These are phyloP conservation scores for Fusarium sp. DNA, from an alignment of 2,329 filamentous ascomycete species.

Conservation along the genomic window DNA sequence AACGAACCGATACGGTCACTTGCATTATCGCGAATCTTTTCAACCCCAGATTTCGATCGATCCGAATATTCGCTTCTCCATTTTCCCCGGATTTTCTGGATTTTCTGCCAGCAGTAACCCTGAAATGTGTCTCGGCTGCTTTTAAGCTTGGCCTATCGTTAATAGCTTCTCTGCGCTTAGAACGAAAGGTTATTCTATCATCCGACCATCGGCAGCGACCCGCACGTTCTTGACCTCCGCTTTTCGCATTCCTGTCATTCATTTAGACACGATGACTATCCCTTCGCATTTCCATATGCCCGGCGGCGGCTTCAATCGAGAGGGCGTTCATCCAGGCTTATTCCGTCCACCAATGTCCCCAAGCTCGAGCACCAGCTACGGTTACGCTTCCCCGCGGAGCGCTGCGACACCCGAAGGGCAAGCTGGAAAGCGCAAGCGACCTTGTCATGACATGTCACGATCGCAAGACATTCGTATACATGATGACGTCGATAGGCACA, in stretches of 20 bases:
- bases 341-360: slow-evolving; percentile 60
- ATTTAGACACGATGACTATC: slow-evolving; percentile 43
- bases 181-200: slow-evolving; percentile 14
- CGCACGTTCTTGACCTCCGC: slow-evolving; percentile 2
- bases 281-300: slow-evolving; percentile 52
- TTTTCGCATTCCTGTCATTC: slow-evolving; percentile 12
- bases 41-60: slow-evolving; percentile 12
- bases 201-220: slow-evolving; percentile 6
- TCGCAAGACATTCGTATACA: slow-evolving; percentile 40
- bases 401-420: slow-evolving; percentile 39
- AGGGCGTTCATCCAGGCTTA: slow-evolving; percentile 58
- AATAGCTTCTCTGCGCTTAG: slow-evolving; percentile 22
- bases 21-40: not conserved
- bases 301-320: slow-evolving; percentile 49
- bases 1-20: not conserved
- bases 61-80: slow-evolving; percentile 11
- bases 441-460: slow-evolving; percentile 47
- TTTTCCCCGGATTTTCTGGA: slow-evolving; percentile 38
- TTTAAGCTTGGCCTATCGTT: slow-evolving; percentile 33
- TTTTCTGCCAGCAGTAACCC: slow-evolving; percentile 22
- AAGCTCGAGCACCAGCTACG: slow-evolving; percentile 54
- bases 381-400: slow-evolving; percentile 44
- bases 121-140: slow-evolving; percentile 46
- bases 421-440: slow-evolving; percentile 60
- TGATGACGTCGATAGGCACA: slow-evolving; percentile 32